Base-by-base conservation (phyloP, 1,139 yeast species). In the Lodderomyces pseudojiufengensis region DNA sequence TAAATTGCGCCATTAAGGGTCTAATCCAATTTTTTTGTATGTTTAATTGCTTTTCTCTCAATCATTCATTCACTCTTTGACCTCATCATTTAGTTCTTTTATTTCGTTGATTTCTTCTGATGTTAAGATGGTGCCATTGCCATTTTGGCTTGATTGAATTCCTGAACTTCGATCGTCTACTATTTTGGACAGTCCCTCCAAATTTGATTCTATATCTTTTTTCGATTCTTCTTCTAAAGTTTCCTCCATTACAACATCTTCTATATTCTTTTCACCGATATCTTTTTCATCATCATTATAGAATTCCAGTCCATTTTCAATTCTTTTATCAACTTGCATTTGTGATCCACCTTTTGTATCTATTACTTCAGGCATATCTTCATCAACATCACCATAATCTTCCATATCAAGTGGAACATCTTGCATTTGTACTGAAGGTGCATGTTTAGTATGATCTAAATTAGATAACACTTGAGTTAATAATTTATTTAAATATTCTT, bases 381-480 rank as follows among this genome's bases (percentile, higher is more conserved):
- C 95, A 28, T 85, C 90, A n/a, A 42, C 32, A 52, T 88, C 97
- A 18, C 88, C 94, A 43, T 73, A 63, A 49, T 86, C 95, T 50
- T 85, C 95, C 14, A 79, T 73, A 59, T 90, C 97, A 15, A 29
- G 70, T 5, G 98, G 98, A 21, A 87, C 95, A 36, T 83, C 78
- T 50, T 86, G 84, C 80, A 88, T 79, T 61, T 92, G 98, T 22
- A 92, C 97, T 40, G 95, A 84, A 9, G 98, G 98, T 0, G 97
- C 96, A 61, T 84, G 90, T 59, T 86, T 83, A 15, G 97, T 87
- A 52, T 86, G 77, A 49, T 87, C 95, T 52, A 92, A 69, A 61
- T 86, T 90, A 38, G 78, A 66, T 38, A 84, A 72, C 38, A 92
- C 84, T 51, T 83, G 86, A 10, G 85, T 76, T 51, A 88, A 66